Evolutionary conservation across 106 monocot species (phyloP), one percentile per base, ranked within the genome.

Genomic region (Dendrobium officinale): DNA sequence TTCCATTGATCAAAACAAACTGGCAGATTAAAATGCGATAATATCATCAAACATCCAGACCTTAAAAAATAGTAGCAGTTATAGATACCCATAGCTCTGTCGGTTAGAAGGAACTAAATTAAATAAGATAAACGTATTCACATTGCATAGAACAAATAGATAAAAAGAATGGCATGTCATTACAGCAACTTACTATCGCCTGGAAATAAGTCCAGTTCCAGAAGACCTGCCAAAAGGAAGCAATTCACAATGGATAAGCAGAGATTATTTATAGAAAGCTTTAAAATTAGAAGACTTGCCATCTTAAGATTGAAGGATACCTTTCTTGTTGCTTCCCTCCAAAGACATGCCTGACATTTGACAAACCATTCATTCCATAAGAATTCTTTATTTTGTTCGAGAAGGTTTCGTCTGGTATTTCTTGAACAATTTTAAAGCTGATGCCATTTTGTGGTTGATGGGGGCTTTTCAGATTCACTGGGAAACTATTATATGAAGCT

Each of bases 261-360:
- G 1, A 51, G 1, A 51, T 51, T 51, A 15, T 51, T 51, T 15
- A 51, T 13, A 51, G 51, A 51, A 37, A 43, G 37, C 3, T 4
- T 75, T 11, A 7, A 16, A 44, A 75, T 16, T 20, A 42, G 15
- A 44, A 13, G n/a, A 13, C 1, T 16, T 16, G 51, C 2, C 2
- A 51, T 51, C 13, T 37, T 15, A 16, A 16, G 2, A 13, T 0
- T 26, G 5, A 78, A 3, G 9, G 22, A 66, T 91, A 92, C 95
- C 95, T 95, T 58, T 84, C 92, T 55, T 81, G 86, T 73, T 82
- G 87, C 70, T 80, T 92, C 48, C 86, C 80, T 81, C 82, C 86
- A 81, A 70, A 79, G 26, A 37, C 76, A 77, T 81, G 87, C 75
- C 85, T 88, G 55, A 81, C 89, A 61, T 88, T 86, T 75, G 77